These are phyloP conservation scores for Harrya chromipes DNA, from an alignment of 768 basidiomycete genomes.

Conservation along the genomic window DNA sequence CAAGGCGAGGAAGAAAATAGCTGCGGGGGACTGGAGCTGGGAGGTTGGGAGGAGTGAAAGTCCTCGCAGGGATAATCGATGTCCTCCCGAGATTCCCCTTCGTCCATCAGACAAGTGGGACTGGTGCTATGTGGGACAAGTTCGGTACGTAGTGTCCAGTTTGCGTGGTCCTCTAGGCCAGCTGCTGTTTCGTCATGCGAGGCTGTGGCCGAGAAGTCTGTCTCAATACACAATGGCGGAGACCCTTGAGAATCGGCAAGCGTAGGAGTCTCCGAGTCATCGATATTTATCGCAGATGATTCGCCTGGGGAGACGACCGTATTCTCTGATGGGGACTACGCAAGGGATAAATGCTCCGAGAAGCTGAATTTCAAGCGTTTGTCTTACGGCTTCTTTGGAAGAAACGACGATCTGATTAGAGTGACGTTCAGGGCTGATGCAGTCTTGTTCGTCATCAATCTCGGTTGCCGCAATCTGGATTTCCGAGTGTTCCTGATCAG, in stretches of 20 bases:
- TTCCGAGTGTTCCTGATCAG: not conserved
- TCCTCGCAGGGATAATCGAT: conserved; percentile 5
- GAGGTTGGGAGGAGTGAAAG: conserved; percentile 27
- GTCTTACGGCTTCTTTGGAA: conserved; percentile 13
- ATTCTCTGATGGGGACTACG: not conserved
- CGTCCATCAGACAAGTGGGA: not conserved
- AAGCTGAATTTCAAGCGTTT: not conserved
- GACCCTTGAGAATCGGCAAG: not conserved
- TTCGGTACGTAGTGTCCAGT: not conserved
- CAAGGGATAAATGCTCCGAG: conserved; percentile 1
- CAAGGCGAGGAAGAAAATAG: conserved; percentile 44
- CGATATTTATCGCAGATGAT: not conserved
- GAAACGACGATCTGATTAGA: not conserved
- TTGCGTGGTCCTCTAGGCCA: not conserved
- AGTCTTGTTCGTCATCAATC: not conserved
- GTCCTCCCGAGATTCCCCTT: conserved; percentile 3
- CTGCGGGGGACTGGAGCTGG: conserved; percentile 47
- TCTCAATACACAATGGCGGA: not conserved
- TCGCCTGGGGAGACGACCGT: not conserved
- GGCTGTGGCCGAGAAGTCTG: not conserved
- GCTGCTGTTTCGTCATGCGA: not conserved
- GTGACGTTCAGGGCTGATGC: not conserved
- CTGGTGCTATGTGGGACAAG: not conserved
- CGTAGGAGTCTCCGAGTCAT: not conserved
- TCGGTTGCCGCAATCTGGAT: not conserved